Evolutionary conservation across 1,139 yeast species (phyloP).

Genomic region (Yamadazyma triangularis): DNA sequence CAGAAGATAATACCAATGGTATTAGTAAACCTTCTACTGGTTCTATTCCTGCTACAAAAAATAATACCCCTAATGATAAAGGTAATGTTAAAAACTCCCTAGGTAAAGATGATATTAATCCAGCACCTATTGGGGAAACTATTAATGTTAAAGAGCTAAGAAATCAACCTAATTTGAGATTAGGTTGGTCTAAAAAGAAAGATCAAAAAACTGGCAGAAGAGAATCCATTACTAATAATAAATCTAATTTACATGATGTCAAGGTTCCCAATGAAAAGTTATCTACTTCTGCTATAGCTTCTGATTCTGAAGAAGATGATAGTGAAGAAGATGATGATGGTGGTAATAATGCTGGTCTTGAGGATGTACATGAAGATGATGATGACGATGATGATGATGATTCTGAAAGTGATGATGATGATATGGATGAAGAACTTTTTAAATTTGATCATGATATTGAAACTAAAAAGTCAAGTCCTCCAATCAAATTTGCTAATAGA

Average conservation of each 20-base stretch:
- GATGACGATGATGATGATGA: conserved; percentile 12
- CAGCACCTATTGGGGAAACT: conserved; percentile 43
- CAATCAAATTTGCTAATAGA: conserved; percentile 41
- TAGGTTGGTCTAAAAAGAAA: conserved; percentile 44
- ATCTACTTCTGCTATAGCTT: conserved; percentile 29
- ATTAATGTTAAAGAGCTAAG: conserved; percentile 35
- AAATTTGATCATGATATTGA: conserved; percentile 42
- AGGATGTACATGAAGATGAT: too few relatives aligned
- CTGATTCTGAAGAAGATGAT: conserved; percentile 48
- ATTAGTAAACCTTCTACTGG: background rate
- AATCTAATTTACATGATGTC: conserved; percentile 42
- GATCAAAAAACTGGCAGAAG: conserved; percentile 27
- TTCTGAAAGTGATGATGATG: conserved; percentile 17
- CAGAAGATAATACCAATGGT: background rate
- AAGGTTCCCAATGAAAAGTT: conserved; percentile 38
- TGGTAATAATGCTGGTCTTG: too few relatives aligned
- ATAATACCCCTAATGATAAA: too few relatives aligned
- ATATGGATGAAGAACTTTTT: conserved; percentile 33
- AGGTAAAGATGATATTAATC: too few relatives aligned
- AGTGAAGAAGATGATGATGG: conserved; percentile 6
- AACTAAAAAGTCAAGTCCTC: conserved; percentile 24
- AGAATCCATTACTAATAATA: conserved; percentile 51
- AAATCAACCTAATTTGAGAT: conserved; percentile 36
- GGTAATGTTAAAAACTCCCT: too few relatives aligned
- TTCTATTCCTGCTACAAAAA: background rate